Evolutionary conservation across 2,329 filamentous ascomycete genomes (phyloP), one percentile per base, ranked within the genome.

Genomic region (Pleurostoma richardsiae): DNA sequence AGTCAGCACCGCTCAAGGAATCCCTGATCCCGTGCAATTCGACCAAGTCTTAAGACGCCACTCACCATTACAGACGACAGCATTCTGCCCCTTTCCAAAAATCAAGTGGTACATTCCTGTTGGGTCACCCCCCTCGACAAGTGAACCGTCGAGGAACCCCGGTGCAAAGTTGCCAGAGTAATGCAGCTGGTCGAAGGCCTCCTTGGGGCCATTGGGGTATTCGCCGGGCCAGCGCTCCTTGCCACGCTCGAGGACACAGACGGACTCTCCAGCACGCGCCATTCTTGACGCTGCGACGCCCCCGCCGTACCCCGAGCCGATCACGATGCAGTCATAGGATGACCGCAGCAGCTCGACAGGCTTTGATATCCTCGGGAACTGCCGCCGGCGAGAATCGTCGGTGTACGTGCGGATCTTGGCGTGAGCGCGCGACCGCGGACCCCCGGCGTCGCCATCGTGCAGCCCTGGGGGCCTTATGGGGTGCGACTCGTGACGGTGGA

Each of bases 301-400:
- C 38, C 81, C 83, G 28, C 84, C 84, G 59, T 87, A 88, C 1
- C 84, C 84, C 7, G 82, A 85, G 2, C 84, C 83, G 48, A 87
- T 79, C 30, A 87, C 80, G 8, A 88, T 74, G 38, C 77, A 77
- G 62, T 87, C 83, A 54, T 88, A 87, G 5, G 66, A 65, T 46
- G 68, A 65, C 29, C 74, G 70, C 58, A 85, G 74, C 29, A 82
- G 63, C 56, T 82, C 75, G 10, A 83, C 71, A 0, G 77, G 73
- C 49, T 71, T 75, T 27, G 77, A 79, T 49, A 83, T 74, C 2
- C 79, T 71, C 1, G 78, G 79, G 50, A 73, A 81, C 26, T 54
- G 26, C 36, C 60, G 33, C 42, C 48, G 11, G 40, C 46, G 7
- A 6, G 57, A 39, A 44, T 62, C 49, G 10, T 62, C 62, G 10